Base-by-base conservation (phyloP, 176 grass and related monocot species). In the Phyllostachys edulis region DNA sequence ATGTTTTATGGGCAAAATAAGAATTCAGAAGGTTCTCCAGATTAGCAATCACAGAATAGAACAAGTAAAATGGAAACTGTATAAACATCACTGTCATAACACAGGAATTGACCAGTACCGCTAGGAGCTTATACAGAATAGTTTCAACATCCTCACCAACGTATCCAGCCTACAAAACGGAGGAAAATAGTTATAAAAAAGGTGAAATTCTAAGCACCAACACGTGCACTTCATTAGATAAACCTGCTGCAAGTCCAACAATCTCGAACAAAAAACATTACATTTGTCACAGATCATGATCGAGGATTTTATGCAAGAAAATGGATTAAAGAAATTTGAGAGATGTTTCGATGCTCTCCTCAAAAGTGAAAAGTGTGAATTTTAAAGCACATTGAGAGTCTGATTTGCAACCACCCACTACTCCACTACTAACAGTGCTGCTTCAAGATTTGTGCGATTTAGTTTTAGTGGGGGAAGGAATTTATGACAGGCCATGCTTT, bases 141-240 rank as follows among this genome's bases (percentile, higher is more conserved):
- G 91, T 90, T 78, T 93, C 91, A 67, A 90, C 91, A 85, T 93
- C 91, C 84, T 93, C 91, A 66, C 91, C 91, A 76, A 93, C 91
- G 76, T 93, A 93, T 93, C 91, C 91, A 67, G 91, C 91, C 91
- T 93, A 81, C 78, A 88, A 57, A 82, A 41, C 11, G 10, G 8
- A 79, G 9, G 77, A 70, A 26, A n/a, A 26, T 38, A 55, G 51
- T 80, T 61, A 34, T 14, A 40, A 44, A 80, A 71, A 71, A 63
- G n/a, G 36, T 71, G 23, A 81, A 85, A 51, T 51, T 23, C 16
- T 21, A 21, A 88, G 71, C 29, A 69, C 5, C 24, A 47, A 76
- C 15, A 47, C 7, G 42, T 23, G 12, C 26, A 59, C 6, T 57
- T 65, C 47, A 55, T 75, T 55, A 54, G 41, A 64, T 15, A 44